Conservation (phyloP, 805 yeast genomes). For the Starmerella davenportii region DNA sequence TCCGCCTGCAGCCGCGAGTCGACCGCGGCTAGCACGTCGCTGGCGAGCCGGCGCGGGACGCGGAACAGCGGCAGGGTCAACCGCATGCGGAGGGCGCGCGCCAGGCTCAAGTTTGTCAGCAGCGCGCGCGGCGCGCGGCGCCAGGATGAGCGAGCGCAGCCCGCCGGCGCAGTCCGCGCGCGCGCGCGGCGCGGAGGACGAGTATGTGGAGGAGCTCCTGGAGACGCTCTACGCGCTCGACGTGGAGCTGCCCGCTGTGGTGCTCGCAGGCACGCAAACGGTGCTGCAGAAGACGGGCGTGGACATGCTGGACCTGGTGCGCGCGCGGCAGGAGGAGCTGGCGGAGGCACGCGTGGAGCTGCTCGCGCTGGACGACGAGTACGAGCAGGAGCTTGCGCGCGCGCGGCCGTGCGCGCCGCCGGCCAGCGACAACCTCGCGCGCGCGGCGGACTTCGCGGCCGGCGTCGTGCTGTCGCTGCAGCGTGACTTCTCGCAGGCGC, state of each 20-base stretch:
- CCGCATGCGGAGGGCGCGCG: too few relatives aligned
- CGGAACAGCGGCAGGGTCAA: slow-evolving; percentile 13
- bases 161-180: too few relatives aligned
- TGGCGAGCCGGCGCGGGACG: slow-evolving; percentile 18
- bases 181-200: too few relatives aligned
- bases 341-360: not conserved
- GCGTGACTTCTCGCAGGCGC: slow-evolving; percentile 6
- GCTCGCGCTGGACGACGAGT: slow-evolving; percentile 5
- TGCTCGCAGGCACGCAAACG: slow-evolving; percentile 6
- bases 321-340: slow-evolving; percentile 3
- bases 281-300: slow-evolving; percentile 5
- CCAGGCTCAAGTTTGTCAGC: too few relatives aligned
- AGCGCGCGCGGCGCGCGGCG: slow-evolving; percentile 1
- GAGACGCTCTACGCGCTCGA: slow-evolving; percentile 2
- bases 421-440: slow-evolving; percentile 1
- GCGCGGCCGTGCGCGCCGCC: not conserved
- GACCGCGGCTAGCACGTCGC: slow-evolving; percentile 17
- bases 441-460: slow-evolving; percentile 10
- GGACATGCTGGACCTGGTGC: slow-evolving; percentile 7
- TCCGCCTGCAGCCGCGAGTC: slow-evolving; percentile 17
- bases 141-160: too few relatives aligned
- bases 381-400: slow-evolving; percentile 1
- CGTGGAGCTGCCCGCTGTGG: slow-evolving; percentile 4
- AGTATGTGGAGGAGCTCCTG: slow-evolving; percentile 11
- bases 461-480: slow-evolving; percentile 8